Evolutionary conservation across 1,284 basidiomycete genomes (phyloP), one percentile per base, ranked within the genome.

Genomic region (Tilletia indica): DNA sequence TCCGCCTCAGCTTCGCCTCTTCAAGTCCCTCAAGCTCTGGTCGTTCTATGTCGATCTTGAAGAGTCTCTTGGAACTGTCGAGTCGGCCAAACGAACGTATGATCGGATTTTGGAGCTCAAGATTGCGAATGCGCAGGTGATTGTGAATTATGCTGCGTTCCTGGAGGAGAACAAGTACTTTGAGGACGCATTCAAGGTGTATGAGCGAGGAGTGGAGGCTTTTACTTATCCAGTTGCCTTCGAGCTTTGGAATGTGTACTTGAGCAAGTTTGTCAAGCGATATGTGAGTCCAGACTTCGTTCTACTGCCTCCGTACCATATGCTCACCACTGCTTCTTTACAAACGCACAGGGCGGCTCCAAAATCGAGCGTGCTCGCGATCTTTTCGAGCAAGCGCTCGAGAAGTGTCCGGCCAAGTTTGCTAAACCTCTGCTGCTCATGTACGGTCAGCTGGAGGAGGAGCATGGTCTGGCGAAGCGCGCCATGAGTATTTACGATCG

Each of bases 241-340:
- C 84, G 97, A 99, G 86, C 90, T 99, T 76, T 99, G 97, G 96
- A 99, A 99, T 84, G 96, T 97, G 72, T 99, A 98, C 85, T 87
- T 99, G 51, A 92, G 93, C 72, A 98, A 98, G 86, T 99, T 99
- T 83, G 89, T 96, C 76, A 96, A 94, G 86, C 91, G 97, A 84
- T 98, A 97, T 86, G 93, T 93, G 79, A 83, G 91, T 88, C 6
- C 6, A n/a, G n/a, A n/a, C n/a, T n/a, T n/a, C n/a, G n/a, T n/a
- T 9, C 9, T 8, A 1, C 42, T 9, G 9, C 42, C 2, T 68
- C 71, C 9, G 25, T 66, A 42, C 14, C 5, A n/a, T 63, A 12
- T 19, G n/a, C 48, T 42, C 19, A 66, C 9, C 56, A 8, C 42
- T 45, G 9, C 42, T 45, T 45, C 42, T 9, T 8, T 9, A 1